Percentiles rank a stretch among this genome's conserved stretches.
phyloP scores from a whole-genome alignment of 2,329 filamentous ascomycete species.

The Xylaria sp. region DNA sequence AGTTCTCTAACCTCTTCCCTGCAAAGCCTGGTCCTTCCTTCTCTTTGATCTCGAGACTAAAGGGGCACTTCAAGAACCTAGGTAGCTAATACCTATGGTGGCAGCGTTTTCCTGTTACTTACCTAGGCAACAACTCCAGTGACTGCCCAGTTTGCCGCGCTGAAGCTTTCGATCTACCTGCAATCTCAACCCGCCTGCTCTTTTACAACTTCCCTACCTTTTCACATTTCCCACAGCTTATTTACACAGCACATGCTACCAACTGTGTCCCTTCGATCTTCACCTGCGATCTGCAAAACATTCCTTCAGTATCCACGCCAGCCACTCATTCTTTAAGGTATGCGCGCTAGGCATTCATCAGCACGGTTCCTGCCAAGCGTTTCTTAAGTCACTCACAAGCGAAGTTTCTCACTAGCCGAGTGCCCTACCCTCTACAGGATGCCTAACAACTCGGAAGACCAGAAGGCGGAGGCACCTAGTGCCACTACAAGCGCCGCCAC shows the following conservation, averaged over 20 bases:
- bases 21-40: too few species aligned
- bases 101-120: background rate
- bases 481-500: constrained; percentile 5
- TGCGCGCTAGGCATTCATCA: constrained; percentile 1
- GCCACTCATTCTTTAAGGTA: constrained; percentile 8
- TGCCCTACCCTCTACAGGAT: constrained; percentile 15
- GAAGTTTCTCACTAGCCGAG: constrained; percentile 2
- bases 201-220: constrained; percentile 1
- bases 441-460: constrained; percentile 12
- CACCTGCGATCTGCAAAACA: constrained; percentile 11
- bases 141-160: background rate
- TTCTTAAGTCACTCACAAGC: background rate
- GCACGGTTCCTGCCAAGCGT: background rate
- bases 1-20: too few species aligned
- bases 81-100: background rate
- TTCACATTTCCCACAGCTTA: constrained; percentile 1
- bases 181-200: background rate
- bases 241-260: background rate
- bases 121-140: background rate
- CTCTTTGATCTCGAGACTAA: too few species aligned
- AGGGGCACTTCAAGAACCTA: too few species aligned
- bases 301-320: constrained; percentile 4
- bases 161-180: background rate
- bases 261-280: background rate
- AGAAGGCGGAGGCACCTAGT: constrained; percentile 3